Evolutionary conservation across 805 yeast species (phyloP), one percentile per base, ranked within the genome.

Genomic region (Lipomyces chichibuensis): DNA sequence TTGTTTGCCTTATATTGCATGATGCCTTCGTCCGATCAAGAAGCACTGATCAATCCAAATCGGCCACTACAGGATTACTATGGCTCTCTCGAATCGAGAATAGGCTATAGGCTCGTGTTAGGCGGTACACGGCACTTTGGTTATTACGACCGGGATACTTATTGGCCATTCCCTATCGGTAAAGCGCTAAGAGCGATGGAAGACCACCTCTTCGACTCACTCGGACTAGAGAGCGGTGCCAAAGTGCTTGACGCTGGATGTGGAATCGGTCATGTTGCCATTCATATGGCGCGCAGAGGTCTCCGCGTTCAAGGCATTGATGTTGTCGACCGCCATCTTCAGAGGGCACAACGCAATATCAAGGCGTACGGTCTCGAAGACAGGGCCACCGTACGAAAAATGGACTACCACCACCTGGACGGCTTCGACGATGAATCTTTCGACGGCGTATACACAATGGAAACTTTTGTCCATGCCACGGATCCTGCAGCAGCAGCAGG

Each of bases 391-490:
- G 53, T 49, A 25, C 53, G 53, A 25, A 49, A 49, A 27, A 49
- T 49, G 53, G 53, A 49, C n/a, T 49, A 49, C 53, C 53, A 49
- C 6, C 53, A 49, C 53, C 53, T 49, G 25, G 53, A 49, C 6
- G 53, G 53, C 53, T 49, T 49, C n/a, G 53, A 25, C 53, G 53
- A 49, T 6, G 53, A 49, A 49, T 49, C 53, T 49, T 49, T 49
- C 53, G 27, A 49, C 27, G 53, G 53, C 23, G 53, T 49, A 49
- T 49, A 49, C 53, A 49, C 53, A 49, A 49, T 49, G 53, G 53
- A 49, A 17, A 49, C 53, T 14, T 49, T 49, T 4, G 53, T 49
- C 53, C 53, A 49, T 49, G 53, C 53, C 53, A 49, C 53, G n/a
- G 53, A 49, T 49, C 53, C 53, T 9, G 53, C n/a, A 49, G 53